Conservation (phyloP, 306 rosid species). For the Cucurbita argyrosperma region DNA sequence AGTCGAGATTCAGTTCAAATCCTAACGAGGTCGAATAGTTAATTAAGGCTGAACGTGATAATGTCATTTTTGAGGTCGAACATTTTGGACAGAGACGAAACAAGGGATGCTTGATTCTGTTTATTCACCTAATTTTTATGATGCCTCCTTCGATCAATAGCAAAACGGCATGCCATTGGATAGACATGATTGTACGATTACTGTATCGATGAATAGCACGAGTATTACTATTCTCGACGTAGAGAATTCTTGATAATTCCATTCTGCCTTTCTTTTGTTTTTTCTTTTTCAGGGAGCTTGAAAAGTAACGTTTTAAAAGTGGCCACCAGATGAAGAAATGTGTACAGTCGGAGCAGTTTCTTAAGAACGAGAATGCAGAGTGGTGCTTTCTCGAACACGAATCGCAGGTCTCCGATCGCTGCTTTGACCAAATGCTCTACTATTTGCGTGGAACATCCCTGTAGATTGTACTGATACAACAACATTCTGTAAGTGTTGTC, state of each 20-base stretch:
- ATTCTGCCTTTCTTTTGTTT: too few species aligned
- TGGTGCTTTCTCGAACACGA: background rate
- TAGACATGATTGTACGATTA: background rate
- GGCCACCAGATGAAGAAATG: slow-evolving; percentile 7
- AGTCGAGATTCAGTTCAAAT: background rate
- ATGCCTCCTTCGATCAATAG: background rate
- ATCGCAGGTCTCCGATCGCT: background rate
- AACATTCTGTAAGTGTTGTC: slow-evolving; percentile 3
- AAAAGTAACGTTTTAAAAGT: background rate
- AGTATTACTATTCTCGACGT: background rate
- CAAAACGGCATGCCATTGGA: background rate
- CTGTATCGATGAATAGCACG: background rate
- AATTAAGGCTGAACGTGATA: background rate
- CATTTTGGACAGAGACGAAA: background rate
- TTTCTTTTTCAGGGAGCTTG: background rate
- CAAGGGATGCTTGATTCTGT: background rate
- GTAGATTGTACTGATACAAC: slow-evolving; percentile 7
- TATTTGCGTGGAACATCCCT: background rate
- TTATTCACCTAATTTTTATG: background rate
- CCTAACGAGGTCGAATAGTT: too few species aligned
- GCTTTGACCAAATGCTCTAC: background rate
- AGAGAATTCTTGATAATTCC: background rate
- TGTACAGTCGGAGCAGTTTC: background rate
- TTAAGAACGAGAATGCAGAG: background rate
- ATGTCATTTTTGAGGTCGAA: background rate